Conservation (phyloP, 2,329 filamentous ascomycete species). For the Metarhizium anisopliae region DNA sequence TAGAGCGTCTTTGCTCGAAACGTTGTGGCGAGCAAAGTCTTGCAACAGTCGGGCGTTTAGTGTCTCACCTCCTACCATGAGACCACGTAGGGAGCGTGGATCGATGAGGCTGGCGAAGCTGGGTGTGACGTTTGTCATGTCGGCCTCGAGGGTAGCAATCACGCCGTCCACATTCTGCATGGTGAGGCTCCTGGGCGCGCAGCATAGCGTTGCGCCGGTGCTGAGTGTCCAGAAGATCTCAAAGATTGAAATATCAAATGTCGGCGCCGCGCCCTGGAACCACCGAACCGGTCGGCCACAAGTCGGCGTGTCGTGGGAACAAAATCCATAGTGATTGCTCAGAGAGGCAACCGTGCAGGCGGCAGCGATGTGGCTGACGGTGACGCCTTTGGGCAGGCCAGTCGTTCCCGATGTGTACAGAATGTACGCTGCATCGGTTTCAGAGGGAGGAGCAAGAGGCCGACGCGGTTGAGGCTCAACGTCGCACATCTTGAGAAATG, state of each 20-base stretch:
- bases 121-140: conserved; percentile 28
- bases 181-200: conserved; percentile 18
- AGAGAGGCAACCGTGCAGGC: conserved; percentile 22
- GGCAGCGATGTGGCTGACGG: conserved; percentile 19
- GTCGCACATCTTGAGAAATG: neutral
- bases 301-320: neutral
- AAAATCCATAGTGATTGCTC: conserved; percentile 7
- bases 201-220: conserved; percentile 30
- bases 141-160: conserved; percentile 21
- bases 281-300: conserved; percentile 16
- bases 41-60: conserved; percentile 22
- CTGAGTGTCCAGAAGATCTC: conserved; percentile 76
- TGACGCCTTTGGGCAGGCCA: conserved; percentile 24
- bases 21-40: conserved; percentile 16
- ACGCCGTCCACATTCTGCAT: conserved; percentile 15
- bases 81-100: conserved; percentile 17
- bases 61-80: conserved; percentile 24
- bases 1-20: neutral
- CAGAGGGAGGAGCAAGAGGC: neutral
- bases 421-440: conserved; percentile 20
- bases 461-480: neutral
- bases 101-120: conserved; percentile 25
- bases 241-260: conserved; percentile 72
- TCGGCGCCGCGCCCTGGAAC: conserved; percentile 28
- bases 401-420: conserved; percentile 26